Evolutionary conservation across 2,329 filamentous ascomycete genomes (phyloP).

Genomic region (Epichloe aotearoae): DNA sequence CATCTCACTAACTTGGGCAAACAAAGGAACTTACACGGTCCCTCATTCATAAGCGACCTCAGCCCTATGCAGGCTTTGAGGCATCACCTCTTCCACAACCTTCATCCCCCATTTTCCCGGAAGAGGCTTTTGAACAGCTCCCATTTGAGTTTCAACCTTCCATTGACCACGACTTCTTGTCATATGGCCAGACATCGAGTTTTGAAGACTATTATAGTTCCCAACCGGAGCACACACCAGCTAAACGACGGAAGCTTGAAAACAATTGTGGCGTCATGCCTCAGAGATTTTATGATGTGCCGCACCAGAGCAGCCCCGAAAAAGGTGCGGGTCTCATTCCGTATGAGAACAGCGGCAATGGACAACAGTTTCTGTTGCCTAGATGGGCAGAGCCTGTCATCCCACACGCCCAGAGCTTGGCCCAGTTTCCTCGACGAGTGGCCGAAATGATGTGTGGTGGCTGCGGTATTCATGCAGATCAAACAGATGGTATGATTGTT

Average conservation of each 20-base stretch:
- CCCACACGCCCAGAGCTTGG: slow-evolving; percentile 12
- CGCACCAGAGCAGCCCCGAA: neutral
- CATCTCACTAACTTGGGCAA: slow-evolving; percentile 23
- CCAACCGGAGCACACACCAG: slow-evolving; percentile 12
- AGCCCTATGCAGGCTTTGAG: slow-evolving; percentile 13
- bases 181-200: slow-evolving; percentile 20
- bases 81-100: slow-evolving; percentile 9
- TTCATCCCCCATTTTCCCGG: slow-evolving; percentile 10
- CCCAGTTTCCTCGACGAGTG: slow-evolving; percentile 17
- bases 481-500: slow-evolving; percentile 18
- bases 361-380: slow-evolving; percentile 10
- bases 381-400: slow-evolving; percentile 12
- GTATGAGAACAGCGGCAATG: neutral
- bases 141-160: slow-evolving; percentile 13
- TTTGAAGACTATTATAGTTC: slow-evolving; percentile 17
- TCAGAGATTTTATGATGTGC: slow-evolving; percentile 8
- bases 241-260: slow-evolving; percentile 20
- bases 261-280: slow-evolving; percentile 19
- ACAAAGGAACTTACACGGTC: slow-evolving; percentile 18
- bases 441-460: slow-evolving; percentile 19
- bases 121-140: slow-evolving; percentile 3
- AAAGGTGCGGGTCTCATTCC: neutral
- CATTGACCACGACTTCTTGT: slow-evolving; percentile 15
- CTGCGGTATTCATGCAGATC: slow-evolving; percentile 17
- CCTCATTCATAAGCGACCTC: slow-evolving; percentile 17